Base-by-base conservation (phyloP, 495 filamentous ascomycete species). In the Darksidea phi region DNA sequence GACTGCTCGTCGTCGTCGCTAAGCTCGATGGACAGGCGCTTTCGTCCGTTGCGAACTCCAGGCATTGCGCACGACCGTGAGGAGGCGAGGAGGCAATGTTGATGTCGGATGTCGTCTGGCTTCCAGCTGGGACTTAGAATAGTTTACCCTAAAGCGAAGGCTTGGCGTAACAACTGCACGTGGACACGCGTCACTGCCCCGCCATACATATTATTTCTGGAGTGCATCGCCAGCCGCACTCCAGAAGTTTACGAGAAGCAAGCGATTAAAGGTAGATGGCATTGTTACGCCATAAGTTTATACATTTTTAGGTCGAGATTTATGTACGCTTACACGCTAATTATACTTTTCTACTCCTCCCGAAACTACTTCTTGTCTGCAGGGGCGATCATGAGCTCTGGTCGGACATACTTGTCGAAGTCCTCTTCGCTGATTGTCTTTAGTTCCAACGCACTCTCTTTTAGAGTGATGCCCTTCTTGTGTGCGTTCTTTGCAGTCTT, bases 401-500 rank as follows among this genome's bases (percentile, higher is more conserved):
- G 94, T 67, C 84, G 84, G 61, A 98, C 94, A 64, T 92, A 76
- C 65, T 84, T 81, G 76, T 97, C 90, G 68, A 97, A 98, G 73
- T 97, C 91, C 74, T 88, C 88, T 71, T 88, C 86, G 61, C 87
- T 92, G 60, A 98, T 77, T 47, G 90, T 93, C 65, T 95, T 84
- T 66, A 98, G 81, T 80, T 97, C 89, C 85, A 98, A 84, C 45
- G 95, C 93, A 64, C 88, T 91, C 77, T 92, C 79, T 80, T 97
- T 97, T 43, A 98, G 82, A 21, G 90, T 96, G 58, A 89, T 75
- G 26, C 91, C 91, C 84, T 97, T 97, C 86, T 97, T 96, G 80
- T 98, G 94, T 18, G 94, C 94, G 73, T 98, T 94, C 88, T 98
- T 98, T 66, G 94, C 94, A 13, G 97, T 93, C 81, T 96, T 97